Percentiles rank a stretch among this genome's conserved stretches.
These are phyloP conservation scores for Amphirosellinia nigrospora DNA, from an alignment of 495 filamentous ascomycete genomes.

Conservation along the genomic window DNA sequence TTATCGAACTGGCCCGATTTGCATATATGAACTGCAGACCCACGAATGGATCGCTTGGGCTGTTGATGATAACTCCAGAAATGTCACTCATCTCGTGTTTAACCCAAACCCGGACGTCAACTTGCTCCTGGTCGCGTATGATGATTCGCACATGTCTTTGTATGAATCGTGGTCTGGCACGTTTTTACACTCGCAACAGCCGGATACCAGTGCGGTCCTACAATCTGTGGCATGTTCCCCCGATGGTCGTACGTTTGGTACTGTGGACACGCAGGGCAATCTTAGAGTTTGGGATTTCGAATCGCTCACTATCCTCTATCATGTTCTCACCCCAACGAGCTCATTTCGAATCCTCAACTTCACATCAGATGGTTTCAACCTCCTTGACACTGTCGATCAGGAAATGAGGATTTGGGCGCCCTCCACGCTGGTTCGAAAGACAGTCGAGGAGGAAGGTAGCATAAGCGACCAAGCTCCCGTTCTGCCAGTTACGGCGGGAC, in stretches of 20 bases:
- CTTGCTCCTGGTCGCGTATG: conserved; percentile 39
- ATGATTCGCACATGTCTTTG: conserved; percentile 41
- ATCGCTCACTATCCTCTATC: neutral
- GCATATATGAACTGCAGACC: neutral
- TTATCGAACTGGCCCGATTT: neutral
- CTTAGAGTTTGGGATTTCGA: neutral
- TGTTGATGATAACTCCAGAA: conserved; percentile 30
- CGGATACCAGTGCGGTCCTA: neutral
- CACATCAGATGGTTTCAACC: neutral
- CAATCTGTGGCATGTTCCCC: neutral
- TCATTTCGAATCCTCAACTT: neutral
- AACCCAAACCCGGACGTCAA: conserved; percentile 41
- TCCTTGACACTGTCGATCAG: neutral
- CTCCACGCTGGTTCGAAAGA: neutral
- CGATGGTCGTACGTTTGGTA: neutral
- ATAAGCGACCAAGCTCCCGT: neutral
- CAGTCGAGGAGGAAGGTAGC: neutral
- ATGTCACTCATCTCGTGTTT: conserved; percentile 39
- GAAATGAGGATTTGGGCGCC: neutral
- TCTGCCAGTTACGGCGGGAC: neutral
- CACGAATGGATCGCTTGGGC: neutral
- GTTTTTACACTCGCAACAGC: neutral
- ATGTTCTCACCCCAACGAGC: neutral
- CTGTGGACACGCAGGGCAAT: neutral
- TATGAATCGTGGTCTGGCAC: neutral